Evolutionary conservation across 2,329 filamentous ascomycete species (phyloP).

Genomic region (Parastagonospora avenae): DNA sequence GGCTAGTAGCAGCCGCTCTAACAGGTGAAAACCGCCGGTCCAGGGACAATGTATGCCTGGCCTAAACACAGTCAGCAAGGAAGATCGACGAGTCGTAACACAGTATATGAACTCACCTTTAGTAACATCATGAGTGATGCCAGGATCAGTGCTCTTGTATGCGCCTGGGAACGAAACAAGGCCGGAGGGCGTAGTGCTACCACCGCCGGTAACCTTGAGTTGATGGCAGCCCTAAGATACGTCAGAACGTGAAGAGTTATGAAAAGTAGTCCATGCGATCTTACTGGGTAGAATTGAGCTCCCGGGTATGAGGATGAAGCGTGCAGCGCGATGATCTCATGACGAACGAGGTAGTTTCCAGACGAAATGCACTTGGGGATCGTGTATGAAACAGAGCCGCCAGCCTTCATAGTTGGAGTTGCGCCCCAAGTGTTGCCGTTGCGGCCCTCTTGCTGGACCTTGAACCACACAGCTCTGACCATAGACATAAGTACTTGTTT

Average conservation of each 20-base stretch:
- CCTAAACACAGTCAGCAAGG: too few species aligned
- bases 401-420: conserved; percentile 52
- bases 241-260: not conserved
- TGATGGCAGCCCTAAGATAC: conserved; percentile 56
- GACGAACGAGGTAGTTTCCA: conserved; percentile 64
- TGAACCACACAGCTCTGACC: conserved; percentile 60
- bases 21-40: too few species aligned
- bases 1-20: too few species aligned
- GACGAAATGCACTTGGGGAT: conserved; percentile 59
- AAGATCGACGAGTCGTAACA: too few species aligned
- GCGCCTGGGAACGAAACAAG: conserved; percentile 60
- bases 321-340: conserved; percentile 64
- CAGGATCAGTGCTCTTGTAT: conserved; percentile 57
- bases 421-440: conserved; percentile 56
- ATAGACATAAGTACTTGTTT: conserved; percentile 9
- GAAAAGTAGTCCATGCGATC: not conserved
- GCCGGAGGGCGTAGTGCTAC: conserved; percentile 49
- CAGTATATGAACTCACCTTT: conserved; percentile 36
- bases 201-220: conserved; percentile 59
- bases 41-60: too few species aligned
- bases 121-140: conserved; percentile 60
- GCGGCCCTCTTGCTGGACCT: conserved; percentile 58
- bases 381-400: conserved; percentile 56
- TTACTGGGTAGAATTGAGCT: conserved; percentile 61
- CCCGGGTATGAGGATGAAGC: conserved; percentile 56